Base-by-base conservation (phyloP, 768 basidiomycete species). In the Suillus americanus region DNA sequence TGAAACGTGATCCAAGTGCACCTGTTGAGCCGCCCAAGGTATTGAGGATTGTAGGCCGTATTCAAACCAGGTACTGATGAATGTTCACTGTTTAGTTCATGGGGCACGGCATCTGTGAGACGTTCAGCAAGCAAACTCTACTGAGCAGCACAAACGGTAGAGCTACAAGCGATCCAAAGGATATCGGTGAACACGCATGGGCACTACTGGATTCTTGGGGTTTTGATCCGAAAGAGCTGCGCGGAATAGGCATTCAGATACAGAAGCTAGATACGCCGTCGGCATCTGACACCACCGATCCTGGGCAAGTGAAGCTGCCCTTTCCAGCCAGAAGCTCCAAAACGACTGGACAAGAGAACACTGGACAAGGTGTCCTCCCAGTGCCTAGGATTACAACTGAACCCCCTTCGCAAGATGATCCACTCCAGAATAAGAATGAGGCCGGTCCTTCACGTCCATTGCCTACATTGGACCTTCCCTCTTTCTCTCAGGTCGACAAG, bases 11-110 rank as follows among this genome's bases (percentile, higher is more conserved):
- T 74, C 88, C 92, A 2, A 84, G 83, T 53, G 94, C 97, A 2
- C 95, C 97, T 0, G 80, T 91, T 16, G 97, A 99, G 70, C 84
- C 91, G 25, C 90, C 97, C 0, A 99, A 99, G 84, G 94, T 94
- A 66, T 43, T 78, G 71, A 20, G 18, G 16, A 7, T 53, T 45
- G 20, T 38, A 18, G 18, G 57, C 35, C 14, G n/a, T 51, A 50
- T 35, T 16, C 35, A 57, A 33, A 64, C 46, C 46, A 41, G 62
- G 60, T 63, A 30, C 61, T 65, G 13, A 53, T 10, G 9, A 13
- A n/a, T 60, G 9, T 30, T 62, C 5, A 28, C 63, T 43, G 1
- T 65, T 2, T 69, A 95, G 94, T 97, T 96, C 70, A 83, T 98
- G 71, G 96, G 97, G 0, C 96, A 97, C 70, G 96, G 97, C 13